Conservation (phyloP, 495 filamentous ascomycete species). For the Aspergillus campestris region DNA sequence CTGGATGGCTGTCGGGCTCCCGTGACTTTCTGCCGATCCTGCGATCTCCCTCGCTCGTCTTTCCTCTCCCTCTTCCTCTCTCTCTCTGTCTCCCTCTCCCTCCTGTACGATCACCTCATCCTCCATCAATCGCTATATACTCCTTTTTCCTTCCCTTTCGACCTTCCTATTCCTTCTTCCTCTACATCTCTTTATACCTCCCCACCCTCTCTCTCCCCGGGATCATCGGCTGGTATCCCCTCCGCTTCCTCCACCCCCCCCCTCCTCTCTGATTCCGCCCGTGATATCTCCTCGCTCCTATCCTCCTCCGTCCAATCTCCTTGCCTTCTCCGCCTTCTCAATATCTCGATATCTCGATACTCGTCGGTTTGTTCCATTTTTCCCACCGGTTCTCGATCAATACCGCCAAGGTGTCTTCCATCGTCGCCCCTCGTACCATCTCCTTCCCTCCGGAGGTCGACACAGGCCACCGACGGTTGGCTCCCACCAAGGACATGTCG, state of each 20-base stretch:
- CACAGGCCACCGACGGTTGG: slow-evolving; percentile 46
- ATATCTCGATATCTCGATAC: no score
- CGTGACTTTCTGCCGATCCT: slow-evolving; percentile 21
- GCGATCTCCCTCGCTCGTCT: not conserved
- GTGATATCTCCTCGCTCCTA: slow-evolving; percentile 4
- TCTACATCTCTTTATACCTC: not conserved
- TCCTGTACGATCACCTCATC: not conserved
- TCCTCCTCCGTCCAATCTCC: not conserved
- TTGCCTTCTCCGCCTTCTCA: no score
- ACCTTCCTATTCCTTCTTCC: not conserved
- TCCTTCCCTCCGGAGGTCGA: slow-evolving; percentile 72
- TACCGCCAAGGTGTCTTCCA: slow-evolving; percentile 81
- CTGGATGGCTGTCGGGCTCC: slow-evolving; percentile 3
- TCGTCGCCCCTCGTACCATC: slow-evolving; percentile 70
- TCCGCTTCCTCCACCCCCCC: not conserved
- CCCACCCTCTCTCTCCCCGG: not conserved
- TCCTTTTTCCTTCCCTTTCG: not conserved
- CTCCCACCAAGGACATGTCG: slow-evolving; percentile 46
- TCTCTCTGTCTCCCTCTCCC: not conserved
- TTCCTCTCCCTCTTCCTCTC: not conserved
- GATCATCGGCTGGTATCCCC: not conserved
- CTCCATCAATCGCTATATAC: not conserved
- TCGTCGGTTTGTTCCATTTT: not conserved
- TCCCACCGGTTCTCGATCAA: slow-evolving; percentile 34
- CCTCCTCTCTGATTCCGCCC: slow-evolving; percentile 4